Conservation (phyloP, 495 filamentous ascomycete species). For the Aspergillus funiculosus region DNA sequence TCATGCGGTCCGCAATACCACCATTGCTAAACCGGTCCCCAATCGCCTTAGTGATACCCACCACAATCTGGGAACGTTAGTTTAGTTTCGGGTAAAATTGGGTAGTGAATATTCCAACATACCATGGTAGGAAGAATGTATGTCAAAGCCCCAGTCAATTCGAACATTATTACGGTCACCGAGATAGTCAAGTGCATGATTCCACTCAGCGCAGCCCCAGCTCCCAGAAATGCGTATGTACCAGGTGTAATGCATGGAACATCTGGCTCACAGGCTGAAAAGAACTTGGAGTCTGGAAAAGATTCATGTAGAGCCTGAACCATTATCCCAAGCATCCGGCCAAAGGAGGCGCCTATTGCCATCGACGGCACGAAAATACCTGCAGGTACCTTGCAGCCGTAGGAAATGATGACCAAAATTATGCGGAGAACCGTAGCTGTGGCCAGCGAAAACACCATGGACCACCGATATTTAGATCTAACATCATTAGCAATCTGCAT, state of each 20-base stretch:
- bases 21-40: conserved; percentile 88
- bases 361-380: conserved; percentile 98
- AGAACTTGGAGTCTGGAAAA: conserved; percentile 75
- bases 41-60: conserved; percentile 93
- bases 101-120: conserved; percentile 16
- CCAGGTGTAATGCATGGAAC: conserved; percentile 96
- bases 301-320: conserved; percentile 86
- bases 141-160: conserved; percentile 87
- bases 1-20: conserved; percentile 96
- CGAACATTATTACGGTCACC: conserved; percentile 98
- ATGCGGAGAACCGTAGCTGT: conserved; percentile 76
- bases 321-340: conserved; percentile 86
- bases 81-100: background rate
- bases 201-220: conserved; percentile 89
- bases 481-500: conserved; percentile 28
- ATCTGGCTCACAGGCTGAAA: conserved; percentile 80
- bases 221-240: conserved; percentile 92
- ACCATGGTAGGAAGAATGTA: conserved; percentile 97
- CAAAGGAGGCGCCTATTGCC: conserved; percentile 93
- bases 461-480: conserved; percentile 59
- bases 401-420: conserved; percentile 90
- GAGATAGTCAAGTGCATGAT: conserved; percentile 98
- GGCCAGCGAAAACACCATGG: conserved; percentile 72
- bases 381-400: conserved; percentile 95
- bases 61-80: conserved; percentile 64